A percentile compares a stretch with the other conserved stretches of the same genome.
Conservation (phyloP, 352 stramenopile genomes). For the Globisporangium iwayamae region DNA sequence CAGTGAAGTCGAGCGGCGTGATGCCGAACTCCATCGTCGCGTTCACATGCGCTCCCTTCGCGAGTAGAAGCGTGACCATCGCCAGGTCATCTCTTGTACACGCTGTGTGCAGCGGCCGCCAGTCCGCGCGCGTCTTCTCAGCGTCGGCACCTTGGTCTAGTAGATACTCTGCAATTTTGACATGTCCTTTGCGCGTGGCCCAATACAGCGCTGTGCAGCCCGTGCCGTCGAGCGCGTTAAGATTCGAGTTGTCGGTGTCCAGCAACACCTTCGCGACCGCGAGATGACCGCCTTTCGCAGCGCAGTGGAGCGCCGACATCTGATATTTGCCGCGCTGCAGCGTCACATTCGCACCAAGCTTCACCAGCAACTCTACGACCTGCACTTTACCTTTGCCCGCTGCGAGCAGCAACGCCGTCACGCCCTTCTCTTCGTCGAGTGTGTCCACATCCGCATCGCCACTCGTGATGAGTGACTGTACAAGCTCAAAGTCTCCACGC, state of each 20-base stretch:
- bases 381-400: slow-evolving; percentile 11
- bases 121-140: slow-evolving; percentile 12
- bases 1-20: slow-evolving; percentile 15
- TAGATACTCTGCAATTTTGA: slow-evolving; percentile 9
- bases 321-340: slow-evolving; percentile 9
- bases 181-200: slow-evolving; percentile 15
- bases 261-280: slow-evolving; percentile 1
- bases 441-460: slow-evolving; percentile 17
- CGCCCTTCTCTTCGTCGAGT: slow-evolving; percentile 4
- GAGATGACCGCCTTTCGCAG: slow-evolving; percentile 14
- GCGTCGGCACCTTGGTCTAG: slow-evolving; percentile 12
- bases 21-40: slow-evolving; percentile 19
- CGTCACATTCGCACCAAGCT: slow-evolving; percentile 8
- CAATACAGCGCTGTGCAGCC: slow-evolving; percentile 18
- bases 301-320: slow-evolving; percentile 17
- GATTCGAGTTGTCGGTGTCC: background rate
- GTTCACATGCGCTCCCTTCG: slow-evolving; percentile 12
- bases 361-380: slow-evolving; percentile 14
- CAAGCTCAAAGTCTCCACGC: slow-evolving; percentile 11
- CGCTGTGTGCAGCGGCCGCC: slow-evolving; percentile 18
- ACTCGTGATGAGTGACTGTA: slow-evolving; percentile 9
- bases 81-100: slow-evolving; percentile 16
- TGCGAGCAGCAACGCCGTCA: slow-evolving; percentile 17
- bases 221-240: slow-evolving; percentile 14
- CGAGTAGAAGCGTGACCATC: slow-evolving; percentile 16